Evolutionary conservation across 2,329 filamentous ascomycete species (phyloP).

Genomic region (Magnaporthiopsis poae): DNA sequence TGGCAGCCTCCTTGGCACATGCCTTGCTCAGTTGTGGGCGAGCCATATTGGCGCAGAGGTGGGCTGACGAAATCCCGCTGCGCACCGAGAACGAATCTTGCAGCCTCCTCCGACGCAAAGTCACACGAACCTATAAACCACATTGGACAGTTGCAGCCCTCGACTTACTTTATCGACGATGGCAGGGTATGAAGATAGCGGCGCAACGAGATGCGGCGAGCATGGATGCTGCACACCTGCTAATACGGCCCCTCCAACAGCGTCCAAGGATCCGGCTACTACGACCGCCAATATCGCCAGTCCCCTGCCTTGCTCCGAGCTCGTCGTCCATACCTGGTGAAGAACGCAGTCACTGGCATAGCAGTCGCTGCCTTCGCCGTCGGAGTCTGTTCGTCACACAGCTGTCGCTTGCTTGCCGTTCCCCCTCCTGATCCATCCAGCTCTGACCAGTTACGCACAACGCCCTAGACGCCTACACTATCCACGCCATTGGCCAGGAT

Average conservation of each 20-base stretch:
- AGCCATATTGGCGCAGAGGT: neutral
- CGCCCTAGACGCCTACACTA: slow-evolving; percentile 47
- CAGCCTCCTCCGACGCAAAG: neutral
- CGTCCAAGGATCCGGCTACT: slow-evolving; percentile 62
- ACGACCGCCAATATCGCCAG: slow-evolving; percentile 77
- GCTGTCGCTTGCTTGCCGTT: slow-evolving; percentile 20
- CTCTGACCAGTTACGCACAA: neutral
- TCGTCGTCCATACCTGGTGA: slow-evolving; percentile 79
- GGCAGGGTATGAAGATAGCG: slow-evolving; percentile 5
- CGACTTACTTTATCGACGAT: neutral
- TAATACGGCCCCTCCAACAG: slow-evolving; percentile 15
- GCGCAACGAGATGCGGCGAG: neutral
- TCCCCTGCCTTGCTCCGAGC: slow-evolving; percentile 84
- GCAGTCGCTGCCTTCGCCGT: slow-evolving; percentile 65
- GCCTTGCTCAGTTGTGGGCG: neutral
- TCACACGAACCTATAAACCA: neutral
- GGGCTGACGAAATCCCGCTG: neutral
- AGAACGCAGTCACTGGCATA: slow-evolving; percentile 75
- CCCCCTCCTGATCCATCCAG: slow-evolving; percentile 3
- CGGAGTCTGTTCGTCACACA: slow-evolving; percentile 59
- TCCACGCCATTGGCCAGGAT: slow-evolving; percentile 84
- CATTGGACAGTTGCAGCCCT: neutral
- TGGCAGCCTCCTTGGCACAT: neutral
- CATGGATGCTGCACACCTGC: neutral
- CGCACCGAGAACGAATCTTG: neutral